These are phyloP conservation scores for Stachybotrys echinatus DNA, from an alignment of 2,329 filamentous ascomycete genomes.

Conservation along the genomic window DNA sequence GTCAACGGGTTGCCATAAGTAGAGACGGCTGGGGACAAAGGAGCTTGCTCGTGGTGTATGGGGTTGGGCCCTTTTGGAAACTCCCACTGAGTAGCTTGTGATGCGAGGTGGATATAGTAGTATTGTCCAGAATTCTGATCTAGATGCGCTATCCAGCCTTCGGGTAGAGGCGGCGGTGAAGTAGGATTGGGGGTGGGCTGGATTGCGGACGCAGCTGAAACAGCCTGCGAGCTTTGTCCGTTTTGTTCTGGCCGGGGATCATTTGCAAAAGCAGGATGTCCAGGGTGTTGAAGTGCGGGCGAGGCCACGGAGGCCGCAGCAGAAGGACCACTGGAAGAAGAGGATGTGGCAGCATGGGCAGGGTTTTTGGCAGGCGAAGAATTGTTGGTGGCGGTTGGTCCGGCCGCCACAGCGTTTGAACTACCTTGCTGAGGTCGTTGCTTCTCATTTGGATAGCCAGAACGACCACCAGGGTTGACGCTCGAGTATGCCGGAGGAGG, in stretches of 20 bases:
- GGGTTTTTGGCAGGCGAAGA: slow-evolving; percentile 24
- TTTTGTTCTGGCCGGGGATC: slow-evolving; percentile 57
- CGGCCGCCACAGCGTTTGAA: slow-evolving; percentile 14
- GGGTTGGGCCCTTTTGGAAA: slow-evolving; percentile 95
- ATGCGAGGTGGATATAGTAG: slow-evolving; percentile 95
- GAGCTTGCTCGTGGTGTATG: slow-evolving; percentile 73
- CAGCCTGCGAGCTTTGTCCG: slow-evolving; percentile 40
- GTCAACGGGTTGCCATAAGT: slow-evolving; percentile 69
- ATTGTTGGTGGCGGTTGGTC: slow-evolving; percentile 13
- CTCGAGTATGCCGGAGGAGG: slow-evolving; percentile 95
- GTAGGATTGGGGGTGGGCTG: slow-evolving; percentile 52
- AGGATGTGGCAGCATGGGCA: slow-evolving; percentile 13
- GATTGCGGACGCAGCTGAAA: slow-evolving; percentile 32
- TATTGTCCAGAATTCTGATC: slow-evolving; percentile 96
- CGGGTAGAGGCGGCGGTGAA: slow-evolving; percentile 87
- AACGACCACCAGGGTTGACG: slow-evolving; percentile 47
- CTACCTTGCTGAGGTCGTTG: slow-evolving; percentile 40
- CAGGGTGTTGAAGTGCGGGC: slow-evolving; percentile 50
- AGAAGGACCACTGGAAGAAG: slow-evolving; percentile 11
- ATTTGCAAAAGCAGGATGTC: slow-evolving; percentile 88
- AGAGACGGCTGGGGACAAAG: slow-evolving; percentile 75
- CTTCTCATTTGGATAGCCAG: slow-evolving; percentile 77
- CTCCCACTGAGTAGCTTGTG: slow-evolving; percentile 97
- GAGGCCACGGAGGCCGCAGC: slow-evolving; percentile 31
- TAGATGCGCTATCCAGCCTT: slow-evolving; percentile 96